phyloP scores from a whole-genome alignment of 2,329 filamentous ascomycete genomes.

The Aspergillus pseudoglaucus region DNA sequence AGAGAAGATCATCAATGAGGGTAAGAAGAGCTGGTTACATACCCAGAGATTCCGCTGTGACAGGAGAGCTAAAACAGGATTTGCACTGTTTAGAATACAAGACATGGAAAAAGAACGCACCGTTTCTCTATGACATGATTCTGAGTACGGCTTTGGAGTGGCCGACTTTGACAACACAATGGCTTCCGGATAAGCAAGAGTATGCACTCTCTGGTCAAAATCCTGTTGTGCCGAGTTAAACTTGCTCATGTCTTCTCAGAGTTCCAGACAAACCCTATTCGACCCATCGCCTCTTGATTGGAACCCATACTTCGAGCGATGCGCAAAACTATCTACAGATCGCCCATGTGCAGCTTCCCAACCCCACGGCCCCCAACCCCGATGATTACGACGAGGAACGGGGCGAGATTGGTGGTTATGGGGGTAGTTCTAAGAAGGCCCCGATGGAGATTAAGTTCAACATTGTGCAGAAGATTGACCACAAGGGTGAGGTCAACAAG shows the following conservation, averaged over 20 bases:
- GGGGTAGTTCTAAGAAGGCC: slow-evolving; percentile 61
- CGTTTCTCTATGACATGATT: slow-evolving; percentile 97
- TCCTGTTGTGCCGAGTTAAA: not conserved
- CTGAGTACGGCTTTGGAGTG: slow-evolving; percentile 91
- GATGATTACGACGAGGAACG: slow-evolving; percentile 85
- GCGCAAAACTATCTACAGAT: slow-evolving; percentile 90
- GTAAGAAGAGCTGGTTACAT: slow-evolving; percentile 36
- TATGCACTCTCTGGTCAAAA: slow-evolving; percentile 26
- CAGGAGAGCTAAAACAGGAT: slow-evolving; percentile 1
- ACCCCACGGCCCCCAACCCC: slow-evolving; percentile 62
- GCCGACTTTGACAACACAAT: slow-evolving; percentile 95
- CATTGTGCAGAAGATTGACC: slow-evolving; percentile 91
- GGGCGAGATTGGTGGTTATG: slow-evolving; percentile 91
- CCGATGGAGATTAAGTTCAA: slow-evolving; percentile 72
- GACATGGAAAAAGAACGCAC: slow-evolving; percentile 99
- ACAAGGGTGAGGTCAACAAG: slow-evolving; percentile 96
- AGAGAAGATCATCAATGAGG: slow-evolving; percentile 91
- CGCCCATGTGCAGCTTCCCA: slow-evolving; percentile 87
- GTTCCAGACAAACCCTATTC: slow-evolving; percentile 80
- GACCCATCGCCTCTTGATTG: slow-evolving; percentile 81
- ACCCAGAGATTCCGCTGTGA: not conserved
- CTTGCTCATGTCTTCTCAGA: slow-evolving; percentile 27
- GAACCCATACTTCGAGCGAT: slow-evolving; percentile 85
- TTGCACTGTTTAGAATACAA: slow-evolving; percentile 71
- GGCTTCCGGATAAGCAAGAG: slow-evolving; percentile 92